phyloP scores from a whole-genome alignment of 306 rosid genomes.

The Vigna angularis region DNA sequence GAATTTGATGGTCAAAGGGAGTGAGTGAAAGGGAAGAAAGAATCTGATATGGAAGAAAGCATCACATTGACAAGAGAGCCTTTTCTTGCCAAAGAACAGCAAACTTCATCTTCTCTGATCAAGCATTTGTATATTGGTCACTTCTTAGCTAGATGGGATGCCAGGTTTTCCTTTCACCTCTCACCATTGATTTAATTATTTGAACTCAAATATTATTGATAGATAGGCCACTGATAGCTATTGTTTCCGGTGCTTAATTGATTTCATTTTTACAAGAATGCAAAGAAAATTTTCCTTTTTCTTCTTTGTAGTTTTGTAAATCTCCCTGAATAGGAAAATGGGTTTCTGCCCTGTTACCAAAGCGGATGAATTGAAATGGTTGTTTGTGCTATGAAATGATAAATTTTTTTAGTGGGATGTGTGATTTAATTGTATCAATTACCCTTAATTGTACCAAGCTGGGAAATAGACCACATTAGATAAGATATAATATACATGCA shows the following conservation, averaged over 20 bases:
- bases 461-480: background rate
- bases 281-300: background rate
- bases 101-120: constrained; percentile 55
- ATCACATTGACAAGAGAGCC: constrained; percentile 45
- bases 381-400: constrained; percentile 8
- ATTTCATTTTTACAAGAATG: constrained; percentile 2
- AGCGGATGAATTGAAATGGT: background rate
- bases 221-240: background rate
- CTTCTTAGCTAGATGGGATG: constrained; percentile 84
- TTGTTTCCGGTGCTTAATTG: constrained; percentile 1
- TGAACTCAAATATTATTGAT: background rate
- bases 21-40: background rate
- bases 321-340: background rate
- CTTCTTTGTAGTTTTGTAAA: background rate
- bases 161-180: constrained; percentile 58
- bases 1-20: constrained; percentile 1
- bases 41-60: constrained; percentile 46
- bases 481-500: background rate
- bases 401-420: constrained; percentile 11
- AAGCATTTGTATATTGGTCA: constrained; percentile 64
- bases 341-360: constrained; percentile 16
- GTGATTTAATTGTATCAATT: background rate
- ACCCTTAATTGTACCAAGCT: background rate
- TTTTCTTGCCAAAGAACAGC: constrained; percentile 37
- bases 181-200: background rate